Base-by-base conservation (phyloP, 2,329 filamentous ascomycete species). In the Pestalotiopsis sp. region DNA sequence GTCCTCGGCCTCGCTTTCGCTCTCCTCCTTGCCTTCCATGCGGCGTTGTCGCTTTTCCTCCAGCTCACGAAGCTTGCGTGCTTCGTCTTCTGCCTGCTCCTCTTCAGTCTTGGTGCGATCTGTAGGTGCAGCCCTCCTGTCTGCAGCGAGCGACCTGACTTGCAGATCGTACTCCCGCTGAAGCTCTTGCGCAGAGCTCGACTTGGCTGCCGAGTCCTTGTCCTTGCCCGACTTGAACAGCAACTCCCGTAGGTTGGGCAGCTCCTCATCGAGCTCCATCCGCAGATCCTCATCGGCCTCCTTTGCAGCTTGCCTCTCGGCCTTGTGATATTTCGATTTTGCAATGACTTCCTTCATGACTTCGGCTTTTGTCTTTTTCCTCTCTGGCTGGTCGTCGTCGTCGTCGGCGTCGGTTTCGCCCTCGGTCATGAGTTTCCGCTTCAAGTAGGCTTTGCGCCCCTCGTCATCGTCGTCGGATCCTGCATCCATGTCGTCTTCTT, bases 281-380 rank as follows among this genome's bases (percentile, higher is more conserved):
- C 94, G 88, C 66, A 98, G 80, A 72, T 97, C 95, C 64, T 97
- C 94, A 74, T 99, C 96, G 64, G 96, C 94, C 70, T 98, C 96
- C 77, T 97, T 98, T 36, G 90, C 90, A 70, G 93, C 91, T 80
- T 99, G 96, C 56, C 96, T 90, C 82, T 98, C 95, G 77, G 95
- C 95, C 82, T 97, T 98, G 86, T 98, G 88, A 71, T 93, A 86
- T 78, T 99, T 99, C 1, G 95, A 98, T 81, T 99, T 99, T 70
- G 95, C 93, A 73, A 99, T 98, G 70, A 99, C 87, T 80, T 99
- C 97, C 76, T 97, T 92, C 93, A 98, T 98, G 64, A 99, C 93
- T 80, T 99, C 96, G 66, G 96, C 93, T 82, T 98, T 98, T 3
- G 91, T 91, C 84, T 98, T 99, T 80, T 97, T 98, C 69, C 92